Conservation (phyloP, 129 eudicot genomes). For the sunflower (Helianthus annuus) region DNA sequence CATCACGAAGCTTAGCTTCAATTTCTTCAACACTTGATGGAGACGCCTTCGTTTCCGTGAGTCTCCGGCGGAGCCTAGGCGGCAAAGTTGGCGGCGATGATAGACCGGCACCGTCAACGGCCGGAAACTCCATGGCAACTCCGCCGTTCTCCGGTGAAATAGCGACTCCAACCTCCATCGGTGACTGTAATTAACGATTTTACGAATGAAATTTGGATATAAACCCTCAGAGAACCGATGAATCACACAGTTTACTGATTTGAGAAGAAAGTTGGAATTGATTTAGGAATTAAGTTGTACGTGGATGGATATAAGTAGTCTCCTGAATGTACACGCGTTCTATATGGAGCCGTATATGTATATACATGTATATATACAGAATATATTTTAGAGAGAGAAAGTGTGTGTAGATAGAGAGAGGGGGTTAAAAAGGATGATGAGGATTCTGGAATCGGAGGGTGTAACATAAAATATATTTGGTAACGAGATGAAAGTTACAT, state of each 20-base stretch:
- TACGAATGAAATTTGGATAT: slow-evolving; percentile 15
- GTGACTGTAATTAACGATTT: slow-evolving; percentile 16
- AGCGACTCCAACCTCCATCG: slow-evolving; percentile 61
- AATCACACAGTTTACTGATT: slow-evolving; percentile 30
- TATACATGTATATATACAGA: not conserved
- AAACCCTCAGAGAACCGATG: slow-evolving; percentile 23
- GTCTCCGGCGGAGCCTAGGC: slow-evolving; percentile 71
- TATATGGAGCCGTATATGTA: slow-evolving; percentile 22
- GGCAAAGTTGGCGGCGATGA: slow-evolving; percentile 79
- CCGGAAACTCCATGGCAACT: slow-evolving; percentile 84
- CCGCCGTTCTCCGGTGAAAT: slow-evolving; percentile 62
- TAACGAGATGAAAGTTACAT: not conserved
- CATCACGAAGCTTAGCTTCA: slow-evolving; percentile 81
- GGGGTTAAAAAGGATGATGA: slow-evolving; percentile 18
- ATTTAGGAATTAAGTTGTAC: slow-evolving; percentile 21
- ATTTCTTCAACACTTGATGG: slow-evolving; percentile 80
- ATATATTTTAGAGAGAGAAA: slow-evolving; percentile 14
- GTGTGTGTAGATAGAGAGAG: slow-evolving; percentile 19
- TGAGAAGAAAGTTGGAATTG: slow-evolving; percentile 19
- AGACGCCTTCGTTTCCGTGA: slow-evolving; percentile 59
- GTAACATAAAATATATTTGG: slow-evolving; percentile 9
- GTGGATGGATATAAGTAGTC: slow-evolving; percentile 23
- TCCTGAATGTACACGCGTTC: slow-evolving; percentile 40
- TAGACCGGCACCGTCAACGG: slow-evolving; percentile 49
- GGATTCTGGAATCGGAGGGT: slow-evolving; percentile 34